phyloP scores from a whole-genome alignment of 257 asterid species.

The Nicotiana benthamiana region DNA sequence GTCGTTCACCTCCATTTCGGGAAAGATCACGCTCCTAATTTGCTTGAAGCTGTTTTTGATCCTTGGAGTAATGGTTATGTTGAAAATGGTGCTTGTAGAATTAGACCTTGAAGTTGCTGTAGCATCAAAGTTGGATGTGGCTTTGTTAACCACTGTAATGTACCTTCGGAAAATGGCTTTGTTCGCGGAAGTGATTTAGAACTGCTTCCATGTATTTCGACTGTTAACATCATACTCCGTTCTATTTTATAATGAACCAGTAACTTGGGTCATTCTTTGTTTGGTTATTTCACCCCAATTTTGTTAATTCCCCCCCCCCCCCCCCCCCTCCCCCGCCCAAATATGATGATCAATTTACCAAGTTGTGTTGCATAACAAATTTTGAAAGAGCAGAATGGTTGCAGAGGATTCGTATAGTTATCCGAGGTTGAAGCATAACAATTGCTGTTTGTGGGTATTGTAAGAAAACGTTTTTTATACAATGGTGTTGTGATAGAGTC shows the following conservation, averaged over 20 bases:
- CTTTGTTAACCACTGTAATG: neutral
- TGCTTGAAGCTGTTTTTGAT: neutral
- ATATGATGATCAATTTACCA: neutral
- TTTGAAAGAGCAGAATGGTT: neutral
- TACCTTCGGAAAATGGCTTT: neutral
- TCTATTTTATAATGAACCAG: neutral
- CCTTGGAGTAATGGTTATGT: neutral
- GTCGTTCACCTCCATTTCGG: constrained; percentile 35
- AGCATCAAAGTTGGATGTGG: neutral
- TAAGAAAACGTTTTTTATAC: neutral
- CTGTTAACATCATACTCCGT: neutral
- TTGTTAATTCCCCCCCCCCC: neutral
- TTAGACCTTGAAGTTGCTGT: neutral
- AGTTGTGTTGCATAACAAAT: neutral
- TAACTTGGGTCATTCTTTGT: neutral
- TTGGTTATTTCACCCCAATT: neutral
- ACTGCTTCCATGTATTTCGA: neutral
- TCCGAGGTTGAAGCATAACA: neutral
- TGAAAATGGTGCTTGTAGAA: neutral
- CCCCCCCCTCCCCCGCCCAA: neutral
- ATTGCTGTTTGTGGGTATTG: neutral
- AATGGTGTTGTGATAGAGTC: neutral
- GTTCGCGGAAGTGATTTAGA: neutral
- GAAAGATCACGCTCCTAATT: constrained; percentile 32
- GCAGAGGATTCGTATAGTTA: neutral